Evolutionary conservation across 345 rosid genomes (phyloP), one percentile per base, ranked within the genome.

Genomic region (Eucalyptus pauciflora): DNA sequence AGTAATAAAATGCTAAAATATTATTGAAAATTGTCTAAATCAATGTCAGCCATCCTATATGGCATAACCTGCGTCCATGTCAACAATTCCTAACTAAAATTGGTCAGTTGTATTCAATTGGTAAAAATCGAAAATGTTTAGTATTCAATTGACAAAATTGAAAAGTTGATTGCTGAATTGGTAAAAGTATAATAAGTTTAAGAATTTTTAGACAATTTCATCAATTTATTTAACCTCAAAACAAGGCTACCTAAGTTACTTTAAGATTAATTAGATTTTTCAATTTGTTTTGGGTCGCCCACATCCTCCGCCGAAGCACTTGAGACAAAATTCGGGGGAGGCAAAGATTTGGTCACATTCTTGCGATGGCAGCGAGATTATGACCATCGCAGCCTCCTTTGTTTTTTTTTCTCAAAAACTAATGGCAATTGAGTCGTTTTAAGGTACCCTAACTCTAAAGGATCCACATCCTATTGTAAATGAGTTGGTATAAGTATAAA

Each of bases 61-160:
- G 25, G 25, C 25, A 52, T 9, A 52, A 52, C 10, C 4, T 0
- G 0, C 0, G 2, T 52, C 58, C 58, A 52, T 0, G 25, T 52
- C 58, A 52, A 7, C 10, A 52, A 52, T 52, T 52, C 58, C 4
- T 52, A 52, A 52, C 25, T 52, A 52, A 52, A 52, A 52, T 52
- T 52, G 25, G 25, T 52, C 25, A 18, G 5, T 52, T 52, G 58
- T 0, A 52, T 52, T 52, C 10, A 52, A 52, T 20, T 52, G 25
- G 10, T 52, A 1, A 52, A 52, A 52, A 52, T 52, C 0, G 0
- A 52, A 52, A 1, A 18, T 2, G 0, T 18, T 18, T 18, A 52
- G 5, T 20, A 52, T 1, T 0, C 8, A 18, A 52, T 52, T 52
- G 25, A 52, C 2, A 52, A 52, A 52, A 52, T 52, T 52, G 25